phyloP scores from a whole-genome alignment of 108 stramenopile genomes.

The Cylindrotheca closterium region DNA sequence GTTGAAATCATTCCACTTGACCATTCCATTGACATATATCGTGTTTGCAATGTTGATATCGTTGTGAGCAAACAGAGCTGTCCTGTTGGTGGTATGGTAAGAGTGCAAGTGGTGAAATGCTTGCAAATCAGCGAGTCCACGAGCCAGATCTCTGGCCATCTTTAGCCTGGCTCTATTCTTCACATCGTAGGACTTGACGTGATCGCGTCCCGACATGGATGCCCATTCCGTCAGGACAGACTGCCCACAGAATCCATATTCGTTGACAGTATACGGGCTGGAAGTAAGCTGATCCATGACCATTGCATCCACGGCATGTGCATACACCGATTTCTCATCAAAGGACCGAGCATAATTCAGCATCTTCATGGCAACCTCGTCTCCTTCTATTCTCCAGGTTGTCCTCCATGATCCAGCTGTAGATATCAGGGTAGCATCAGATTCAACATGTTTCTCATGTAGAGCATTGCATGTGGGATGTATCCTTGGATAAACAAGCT shows the following conservation, averaged over 20 bases:
- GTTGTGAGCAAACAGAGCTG: constrained; percentile 39
- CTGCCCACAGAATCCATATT: constrained; percentile 69
- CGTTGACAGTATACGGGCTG: constrained; percentile 51
- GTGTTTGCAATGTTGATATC: constrained; percentile 65
- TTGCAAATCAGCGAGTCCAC: constrained; percentile 63
- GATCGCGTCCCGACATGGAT: constrained; percentile 23
- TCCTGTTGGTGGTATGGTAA: neutral
- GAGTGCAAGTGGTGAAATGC: constrained; percentile 18
- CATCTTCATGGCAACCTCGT: constrained; percentile 32
- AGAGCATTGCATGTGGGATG: constrained; percentile 70
- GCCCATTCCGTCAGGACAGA: constrained; percentile 63
- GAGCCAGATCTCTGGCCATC: constrained; percentile 60
- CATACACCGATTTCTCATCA: constrained; percentile 59
- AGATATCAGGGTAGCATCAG: constrained; percentile 23
- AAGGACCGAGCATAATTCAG: constrained; percentile 56
- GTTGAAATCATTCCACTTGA: constrained; percentile 78
- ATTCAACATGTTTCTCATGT: constrained; percentile 49
- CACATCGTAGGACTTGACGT: constrained; percentile 32
- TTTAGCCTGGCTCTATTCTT: constrained; percentile 37
- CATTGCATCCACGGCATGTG: constrained; percentile 60
- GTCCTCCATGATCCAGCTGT: constrained; percentile 48
- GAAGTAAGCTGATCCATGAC: constrained; percentile 73
- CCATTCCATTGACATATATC: constrained; percentile 20
- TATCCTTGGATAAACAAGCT: constrained; percentile 38
- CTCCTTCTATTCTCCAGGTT: constrained; percentile 39